Evolutionary conservation across 176 grass and related monocot genomes (phyloP).

Genomic region (Oryza meridionalis): DNA sequence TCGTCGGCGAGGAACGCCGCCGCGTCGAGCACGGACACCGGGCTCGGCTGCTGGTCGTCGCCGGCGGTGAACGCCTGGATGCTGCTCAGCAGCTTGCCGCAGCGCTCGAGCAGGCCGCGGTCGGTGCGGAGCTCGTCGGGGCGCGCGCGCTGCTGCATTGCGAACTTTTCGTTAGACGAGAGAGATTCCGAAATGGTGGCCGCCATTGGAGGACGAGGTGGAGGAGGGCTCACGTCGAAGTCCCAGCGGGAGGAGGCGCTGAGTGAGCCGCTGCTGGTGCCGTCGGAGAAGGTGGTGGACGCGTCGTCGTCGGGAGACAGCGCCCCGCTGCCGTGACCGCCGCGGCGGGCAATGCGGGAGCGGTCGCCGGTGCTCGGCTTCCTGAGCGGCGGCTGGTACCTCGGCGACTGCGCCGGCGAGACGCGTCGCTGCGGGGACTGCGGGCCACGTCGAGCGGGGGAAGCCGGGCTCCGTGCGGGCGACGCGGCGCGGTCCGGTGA

Average conservation of each 20-base stretch:
- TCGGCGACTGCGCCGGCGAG: conserved; percentile 49
- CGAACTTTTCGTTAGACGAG: neutral
- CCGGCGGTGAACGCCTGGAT: conserved; percentile 77
- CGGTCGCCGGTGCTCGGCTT: conserved; percentile 38
- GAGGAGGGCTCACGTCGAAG: conserved; percentile 46
- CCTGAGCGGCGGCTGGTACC: conserved; percentile 30
- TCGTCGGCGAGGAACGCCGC: conserved; percentile 71
- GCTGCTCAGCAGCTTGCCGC: conserved; percentile 78
- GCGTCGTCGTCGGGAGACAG: conserved; percentile 57
- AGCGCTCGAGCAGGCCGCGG: conserved; percentile 66
- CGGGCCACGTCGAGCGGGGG: conserved; percentile 36
- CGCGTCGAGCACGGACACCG: conserved; percentile 88
- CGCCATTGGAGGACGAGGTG: no score
- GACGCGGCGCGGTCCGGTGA: conserved; percentile 42
- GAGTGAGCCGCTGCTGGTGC: conserved; percentile 52
- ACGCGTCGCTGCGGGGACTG: conserved; percentile 51
- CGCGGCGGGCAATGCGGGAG: conserved; percentile 45
- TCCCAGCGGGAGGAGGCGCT: conserved; percentile 57
- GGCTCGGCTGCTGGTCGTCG: conserved; percentile 79
- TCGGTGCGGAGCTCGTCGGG: conserved; percentile 31
- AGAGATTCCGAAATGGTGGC: neutral
- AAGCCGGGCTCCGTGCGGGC: conserved; percentile 52
- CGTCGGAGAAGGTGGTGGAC: conserved; percentile 61
- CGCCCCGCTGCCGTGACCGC: neutral
- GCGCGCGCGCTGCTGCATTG: conserved; percentile 20